Conservation (phyloP, 2,329 filamentous ascomycete genomes). For the Penicillium sp. region DNA sequence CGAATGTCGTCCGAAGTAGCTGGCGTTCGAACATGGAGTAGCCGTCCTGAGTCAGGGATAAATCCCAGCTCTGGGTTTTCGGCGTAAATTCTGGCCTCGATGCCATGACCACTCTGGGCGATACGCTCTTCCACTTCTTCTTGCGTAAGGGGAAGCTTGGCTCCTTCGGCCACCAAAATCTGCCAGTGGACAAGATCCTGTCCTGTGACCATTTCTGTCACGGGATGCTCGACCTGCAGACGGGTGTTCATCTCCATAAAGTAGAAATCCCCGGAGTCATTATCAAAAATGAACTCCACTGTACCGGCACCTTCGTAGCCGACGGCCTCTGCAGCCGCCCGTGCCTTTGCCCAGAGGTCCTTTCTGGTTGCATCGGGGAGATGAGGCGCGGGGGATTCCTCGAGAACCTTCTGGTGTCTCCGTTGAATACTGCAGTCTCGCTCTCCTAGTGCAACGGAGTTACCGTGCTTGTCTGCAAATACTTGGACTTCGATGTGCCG, state of each 20-base stretch:
- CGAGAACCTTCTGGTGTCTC: slow-evolving; percentile 64
- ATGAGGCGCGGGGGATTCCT: slow-evolving; percentile 64
- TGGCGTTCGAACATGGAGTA: slow-evolving; percentile 79
- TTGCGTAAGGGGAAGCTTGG: slow-evolving; percentile 64
- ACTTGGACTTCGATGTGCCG: slow-evolving; percentile 67
- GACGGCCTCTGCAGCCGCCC: slow-evolving; percentile 61
- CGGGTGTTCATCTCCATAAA: slow-evolving; percentile 77
- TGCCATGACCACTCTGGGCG: slow-evolving; percentile 72
- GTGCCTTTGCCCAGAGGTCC: slow-evolving; percentile 64
- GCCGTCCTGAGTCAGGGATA: slow-evolving; percentile 84
- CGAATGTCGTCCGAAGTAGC: slow-evolving; percentile 67
- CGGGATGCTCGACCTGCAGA: slow-evolving; percentile 94
- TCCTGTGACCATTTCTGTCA: slow-evolving; percentile 75
- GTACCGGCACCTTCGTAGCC: slow-evolving; percentile 65
- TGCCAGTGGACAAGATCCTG: slow-evolving; percentile 93
- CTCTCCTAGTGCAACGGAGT: slow-evolving; percentile 63
- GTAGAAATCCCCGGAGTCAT: slow-evolving; percentile 63
- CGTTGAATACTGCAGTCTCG: slow-evolving; percentile 65
- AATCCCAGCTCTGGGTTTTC: slow-evolving; percentile 91
- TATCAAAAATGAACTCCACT: slow-evolving; percentile 68
- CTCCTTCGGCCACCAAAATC: slow-evolving; percentile 75
- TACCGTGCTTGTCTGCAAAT: slow-evolving; percentile 64
- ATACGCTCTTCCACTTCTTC: slow-evolving; percentile 68
- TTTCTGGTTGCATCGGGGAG: slow-evolving; percentile 58
- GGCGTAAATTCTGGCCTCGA: slow-evolving; percentile 94